A percentile compares a stretch with the other conserved stretches of the same genome.
Conservation (phyloP, 257 asterid species). For the Anisodus tanguticus region DNA sequence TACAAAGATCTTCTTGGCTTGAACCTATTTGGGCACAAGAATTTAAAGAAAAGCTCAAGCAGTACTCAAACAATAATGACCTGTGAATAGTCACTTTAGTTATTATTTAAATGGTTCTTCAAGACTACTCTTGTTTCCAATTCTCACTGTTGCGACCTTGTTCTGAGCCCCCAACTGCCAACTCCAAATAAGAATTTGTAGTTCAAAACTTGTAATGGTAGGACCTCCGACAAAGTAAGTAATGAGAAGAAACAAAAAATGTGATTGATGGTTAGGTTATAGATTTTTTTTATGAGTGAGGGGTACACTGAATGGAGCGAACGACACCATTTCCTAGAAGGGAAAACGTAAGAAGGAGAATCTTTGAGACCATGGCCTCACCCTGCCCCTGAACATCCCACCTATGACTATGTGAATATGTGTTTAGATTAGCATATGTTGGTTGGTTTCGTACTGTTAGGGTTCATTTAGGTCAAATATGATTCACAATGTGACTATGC, state of each 20-base stretch:
- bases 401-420: neutral
- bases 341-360: slow-evolving; percentile 4
- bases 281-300: neutral
- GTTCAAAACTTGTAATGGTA: slow-evolving; percentile 2
- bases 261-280: neutral
- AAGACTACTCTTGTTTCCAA: neutral
- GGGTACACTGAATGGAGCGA: slow-evolving; percentile 12
- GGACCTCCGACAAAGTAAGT: neutral
- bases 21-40: slow-evolving; percentile 1
- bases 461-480: too few relatives aligned
- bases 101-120: slow-evolving; percentile 1
- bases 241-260: slow-evolving; percentile 10
- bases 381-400: neutral
- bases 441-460: too few relatives aligned
- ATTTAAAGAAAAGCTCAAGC: neutral
- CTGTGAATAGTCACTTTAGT: neutral
- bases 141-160: neutral
- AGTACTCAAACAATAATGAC: neutral
- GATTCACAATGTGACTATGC: too few relatives aligned
- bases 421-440: too few relatives aligned
- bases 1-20: neutral
- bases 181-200: neutral
- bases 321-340: neutral
- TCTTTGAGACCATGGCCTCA: slow-evolving; percentile 15
- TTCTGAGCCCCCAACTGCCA: neutral